Evolutionary conservation across 805 yeast genomes (phyloP).

Genomic region (Pichia sporocuriosa): DNA sequence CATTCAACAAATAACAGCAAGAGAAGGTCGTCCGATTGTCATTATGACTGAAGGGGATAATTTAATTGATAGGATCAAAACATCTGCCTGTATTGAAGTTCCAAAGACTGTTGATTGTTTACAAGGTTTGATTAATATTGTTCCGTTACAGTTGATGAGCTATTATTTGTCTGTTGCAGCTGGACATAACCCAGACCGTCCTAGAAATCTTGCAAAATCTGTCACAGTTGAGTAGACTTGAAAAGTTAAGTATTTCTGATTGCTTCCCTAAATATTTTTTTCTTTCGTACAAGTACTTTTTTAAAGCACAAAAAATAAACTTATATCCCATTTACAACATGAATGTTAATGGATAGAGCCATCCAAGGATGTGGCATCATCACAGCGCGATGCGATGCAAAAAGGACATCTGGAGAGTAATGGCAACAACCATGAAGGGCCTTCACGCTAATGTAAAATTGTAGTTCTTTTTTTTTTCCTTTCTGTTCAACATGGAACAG

Average conservation of each 20-base stretch:
- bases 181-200: slow-evolving; percentile 97
- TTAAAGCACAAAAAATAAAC: no score
- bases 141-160: slow-evolving; percentile 92
- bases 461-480: neutral
- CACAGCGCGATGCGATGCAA: no score
- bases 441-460: no score
- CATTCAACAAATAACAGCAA: slow-evolving; percentile 92
- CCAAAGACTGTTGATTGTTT: slow-evolving; percentile 96
- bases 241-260: no score
- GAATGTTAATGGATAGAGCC: no score
- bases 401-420: no score
- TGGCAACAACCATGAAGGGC: no score
- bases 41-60: slow-evolving; percentile 80
- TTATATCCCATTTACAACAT: no score
- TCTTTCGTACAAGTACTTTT: neutral
- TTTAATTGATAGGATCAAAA: slow-evolving; percentile 47
- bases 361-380: no score
- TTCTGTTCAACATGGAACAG: neutral
- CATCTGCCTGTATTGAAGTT: slow-evolving; percentile 72
- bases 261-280: neutral
- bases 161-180: slow-evolving; percentile 94
- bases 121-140: slow-evolving; percentile 91
- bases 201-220: slow-evolving; percentile 95
- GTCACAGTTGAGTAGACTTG: slow-evolving; percentile 80
- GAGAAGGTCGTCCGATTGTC: slow-evolving; percentile 94